Evolutionary conservation across 2,329 filamentous ascomycete genomes (phyloP), one percentile per base, ranked within the genome.

Genomic region (Diaporthe helianthi): DNA sequence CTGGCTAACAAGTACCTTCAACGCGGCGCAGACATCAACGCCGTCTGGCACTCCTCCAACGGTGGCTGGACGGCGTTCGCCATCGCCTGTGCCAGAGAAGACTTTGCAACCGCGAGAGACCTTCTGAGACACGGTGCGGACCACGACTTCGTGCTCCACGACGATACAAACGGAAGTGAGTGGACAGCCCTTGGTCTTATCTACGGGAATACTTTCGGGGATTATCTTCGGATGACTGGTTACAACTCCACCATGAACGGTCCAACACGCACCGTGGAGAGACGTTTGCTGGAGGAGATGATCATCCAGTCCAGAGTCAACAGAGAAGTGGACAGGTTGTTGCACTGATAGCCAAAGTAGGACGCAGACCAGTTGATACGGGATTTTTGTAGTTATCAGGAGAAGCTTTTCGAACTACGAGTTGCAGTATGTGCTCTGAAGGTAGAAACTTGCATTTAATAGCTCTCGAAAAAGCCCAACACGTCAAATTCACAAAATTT

Each of bases 141-240:
- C 2, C 55, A 38, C 1, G 55, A 46, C 5, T 15, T 61, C 0
- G 1, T 22, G 1, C 24, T 61, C 55, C 24, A 1, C 7, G n/a
- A 26, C 1, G 4, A 1, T 3, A 22, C 10, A 2, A 2, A 1
- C 13, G 53, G 36, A n/a, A 7, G 0, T 7, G n/a, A 29, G 7
- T 58, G 54, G 54, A 46, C 54, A 4, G 38, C 55, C 15, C 17
- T 60, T n/a, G 38, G 55, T 1, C 24, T 44, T 17, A 22, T 60
- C 4, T 60, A 60, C 13, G 55, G 17, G 13, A 29, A 44, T 5
- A 9, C 44, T 9, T 44, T 12, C 19, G 13, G 12, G 7, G 8
- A 33, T 0, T 9, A 2, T 17, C 12, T 52, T 3, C 49, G 22
- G 15, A 19, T 1, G 1, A 5, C 19, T 26, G 3, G 10, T 7